These are phyloP conservation scores for Effrenium voratum DNA, from an alignment of 73 alveolate genomes.

Conservation along the genomic window DNA sequence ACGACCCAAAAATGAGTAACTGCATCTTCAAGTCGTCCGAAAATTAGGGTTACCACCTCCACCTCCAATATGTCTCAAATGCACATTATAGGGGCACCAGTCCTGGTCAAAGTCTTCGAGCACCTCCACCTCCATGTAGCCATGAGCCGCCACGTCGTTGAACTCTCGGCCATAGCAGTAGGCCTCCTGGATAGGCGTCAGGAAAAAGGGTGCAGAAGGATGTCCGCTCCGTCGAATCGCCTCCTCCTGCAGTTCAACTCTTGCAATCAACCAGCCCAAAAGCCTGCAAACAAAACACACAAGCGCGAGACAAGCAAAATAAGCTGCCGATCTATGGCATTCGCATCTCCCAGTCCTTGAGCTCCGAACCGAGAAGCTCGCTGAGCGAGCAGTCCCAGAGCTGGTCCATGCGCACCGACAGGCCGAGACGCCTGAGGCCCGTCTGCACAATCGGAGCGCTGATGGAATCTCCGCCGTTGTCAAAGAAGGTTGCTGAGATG, in stretches of 20 bases:
- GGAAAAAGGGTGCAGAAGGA: not conserved
- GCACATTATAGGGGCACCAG: no score
- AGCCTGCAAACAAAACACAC: no score
- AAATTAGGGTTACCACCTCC: no score
- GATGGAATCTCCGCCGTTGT: not conserved
- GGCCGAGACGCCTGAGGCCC: not conserved
- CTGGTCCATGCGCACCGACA: not conserved
- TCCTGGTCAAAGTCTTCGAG: not conserved
- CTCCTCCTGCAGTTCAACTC: no score
- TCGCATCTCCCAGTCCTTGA: not conserved
- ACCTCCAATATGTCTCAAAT: no score
- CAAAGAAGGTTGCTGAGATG: not conserved
- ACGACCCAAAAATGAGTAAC: no score
- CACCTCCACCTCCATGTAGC: constrained; percentile 24
- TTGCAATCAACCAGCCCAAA: no score
- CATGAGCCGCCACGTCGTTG: constrained; percentile 11
- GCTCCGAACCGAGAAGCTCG: not conserved
- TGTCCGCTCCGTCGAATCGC: not conserved
- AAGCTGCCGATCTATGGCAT: no score
- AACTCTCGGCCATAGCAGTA: not conserved
- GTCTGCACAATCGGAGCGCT: not conserved
- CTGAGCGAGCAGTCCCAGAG: not conserved
- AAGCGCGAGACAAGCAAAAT: no score
- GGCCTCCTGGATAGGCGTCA: constrained; percentile 32
- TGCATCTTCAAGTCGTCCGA: no score